Percentiles rank a stretch among this genome's conserved stretches.
These are phyloP conservation scores for Cubamyces sp. DNA, from an alignment of 768 basidiomycete genomes.

Conservation along the genomic window DNA sequence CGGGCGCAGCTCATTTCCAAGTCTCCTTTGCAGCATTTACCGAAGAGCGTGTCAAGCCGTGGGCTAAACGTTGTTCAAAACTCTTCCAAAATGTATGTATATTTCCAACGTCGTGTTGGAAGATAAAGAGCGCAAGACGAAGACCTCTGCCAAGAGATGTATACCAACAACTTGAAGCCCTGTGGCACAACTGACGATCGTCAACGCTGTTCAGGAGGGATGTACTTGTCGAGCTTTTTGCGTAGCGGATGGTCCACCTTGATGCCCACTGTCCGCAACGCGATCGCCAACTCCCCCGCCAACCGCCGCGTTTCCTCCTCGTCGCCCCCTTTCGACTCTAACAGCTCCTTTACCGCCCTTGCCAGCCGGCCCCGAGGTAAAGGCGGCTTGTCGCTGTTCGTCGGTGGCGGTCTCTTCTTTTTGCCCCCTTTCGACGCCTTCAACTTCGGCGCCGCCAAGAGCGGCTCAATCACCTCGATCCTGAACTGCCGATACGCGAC, in stretches of 20 bases:
- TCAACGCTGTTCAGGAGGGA: slow-evolving; percentile 28
- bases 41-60: too few species aligned
- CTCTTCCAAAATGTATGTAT: too few species aligned
- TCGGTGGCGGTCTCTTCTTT: slow-evolving; percentile 53
- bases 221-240: slow-evolving; percentile 66
- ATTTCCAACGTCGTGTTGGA: too few species aligned
- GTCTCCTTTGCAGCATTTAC: too few species aligned
- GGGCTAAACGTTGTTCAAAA: too few species aligned
- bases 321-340: slow-evolving; percentile 55
- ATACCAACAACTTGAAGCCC: not conserved
- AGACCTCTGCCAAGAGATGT: too few species aligned
- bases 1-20: too few species aligned
- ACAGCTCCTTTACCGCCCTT: slow-evolving; percentile 65
- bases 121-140: too few species aligned
- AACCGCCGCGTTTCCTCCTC: slow-evolving; percentile 51
- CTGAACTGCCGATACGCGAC: slow-evolving; percentile 75
- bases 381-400: slow-evolving; percentile 42
- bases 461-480: slow-evolving; percentile 70
- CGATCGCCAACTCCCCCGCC: slow-evolving; percentile 53
- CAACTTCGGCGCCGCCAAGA: slow-evolving; percentile 68
- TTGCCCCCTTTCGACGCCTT: slow-evolving; percentile 50
- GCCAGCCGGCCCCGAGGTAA: slow-evolving; percentile 68
- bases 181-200: not conserved
- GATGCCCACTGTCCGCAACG: slow-evolving; percentile 58
- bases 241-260: slow-evolving; percentile 68